Conservation (phyloP, 441 rosid genomes). For the Gossypium armourianum region DNA sequence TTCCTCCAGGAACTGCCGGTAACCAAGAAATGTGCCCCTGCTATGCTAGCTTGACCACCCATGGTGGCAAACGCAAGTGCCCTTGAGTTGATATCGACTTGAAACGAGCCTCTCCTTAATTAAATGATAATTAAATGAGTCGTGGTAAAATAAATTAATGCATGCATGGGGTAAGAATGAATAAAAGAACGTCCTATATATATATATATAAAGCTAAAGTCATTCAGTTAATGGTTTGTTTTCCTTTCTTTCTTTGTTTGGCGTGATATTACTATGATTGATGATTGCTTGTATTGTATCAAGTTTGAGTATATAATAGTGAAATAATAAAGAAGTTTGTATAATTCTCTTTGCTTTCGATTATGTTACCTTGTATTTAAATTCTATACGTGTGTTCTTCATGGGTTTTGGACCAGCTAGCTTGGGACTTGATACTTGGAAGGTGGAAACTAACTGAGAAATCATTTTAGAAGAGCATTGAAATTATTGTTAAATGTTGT, state of each 20-base stretch:
- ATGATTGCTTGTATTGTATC: background rate
- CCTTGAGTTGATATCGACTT: slow-evolving; percentile 24
- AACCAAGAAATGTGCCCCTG: slow-evolving; percentile 54
- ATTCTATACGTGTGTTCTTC: background rate
- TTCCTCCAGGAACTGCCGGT: slow-evolving; percentile 63
- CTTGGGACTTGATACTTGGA: background rate
- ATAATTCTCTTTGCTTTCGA: background rate
- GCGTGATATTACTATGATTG: background rate
- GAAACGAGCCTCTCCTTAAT: background rate
- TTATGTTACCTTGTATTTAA: background rate
- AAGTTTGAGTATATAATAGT: background rate
- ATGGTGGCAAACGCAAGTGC: slow-evolving; percentile 53
- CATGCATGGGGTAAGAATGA: background rate
- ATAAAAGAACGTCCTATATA: background rate
- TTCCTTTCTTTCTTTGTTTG: background rate
- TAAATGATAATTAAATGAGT: background rate
- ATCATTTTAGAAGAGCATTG: background rate
- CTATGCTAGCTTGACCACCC: slow-evolving; percentile 56
- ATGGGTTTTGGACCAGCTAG: background rate
- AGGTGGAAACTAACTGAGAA: background rate
- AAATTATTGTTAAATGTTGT: background rate
- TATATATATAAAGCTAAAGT: background rate
- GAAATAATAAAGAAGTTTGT: slow-evolving; percentile 2
- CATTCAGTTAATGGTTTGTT: background rate
- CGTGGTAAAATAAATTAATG: background rate